Percentiles rank a stretch among this genome's conserved stretches.
Evolutionary conservation across 306 rosid genomes (phyloP).

Genomic region (Senna siamea): DNA sequence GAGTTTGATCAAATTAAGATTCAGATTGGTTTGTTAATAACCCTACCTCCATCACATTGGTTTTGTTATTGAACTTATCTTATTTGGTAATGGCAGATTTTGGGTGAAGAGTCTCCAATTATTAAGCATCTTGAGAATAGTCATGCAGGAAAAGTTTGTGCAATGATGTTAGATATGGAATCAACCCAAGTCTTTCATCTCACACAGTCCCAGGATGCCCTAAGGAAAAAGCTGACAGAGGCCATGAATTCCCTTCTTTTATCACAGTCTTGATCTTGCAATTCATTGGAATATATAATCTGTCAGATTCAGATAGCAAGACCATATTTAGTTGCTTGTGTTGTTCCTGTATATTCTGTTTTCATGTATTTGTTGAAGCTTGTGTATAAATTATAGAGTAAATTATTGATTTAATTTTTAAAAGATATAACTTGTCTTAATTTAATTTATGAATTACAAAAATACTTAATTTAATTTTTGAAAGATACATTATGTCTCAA

Average conservation of each 20-base stretch:
- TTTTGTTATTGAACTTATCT: slow-evolving; percentile 33
- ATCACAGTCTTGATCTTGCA: slow-evolving; percentile 7
- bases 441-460: no score
- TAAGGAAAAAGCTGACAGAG: slow-evolving; percentile 44
- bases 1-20: no score
- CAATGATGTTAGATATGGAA: slow-evolving; percentile 54
- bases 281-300: neutral
- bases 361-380: no score
- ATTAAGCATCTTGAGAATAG: slow-evolving; percentile 42
- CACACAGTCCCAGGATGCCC: slow-evolving; percentile 43
- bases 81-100: slow-evolving; percentile 46
- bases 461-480: no score
- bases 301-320: neutral
- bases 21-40: no score
- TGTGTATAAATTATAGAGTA: no score
- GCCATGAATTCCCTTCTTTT: slow-evolving; percentile 46
- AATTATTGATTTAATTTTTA: no score
- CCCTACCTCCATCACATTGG: no score
- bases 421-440: no score
- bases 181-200: slow-evolving; percentile 44
- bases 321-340: no score
- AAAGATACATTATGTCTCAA: no score
- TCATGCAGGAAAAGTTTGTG: slow-evolving; percentile 51
- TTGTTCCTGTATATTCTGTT: no score
- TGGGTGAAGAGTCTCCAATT: slow-evolving; percentile 45